Evolutionary conservation across 1,284 basidiomycete genomes (phyloP).

Genomic region (Boletus holoroseus): DNA sequence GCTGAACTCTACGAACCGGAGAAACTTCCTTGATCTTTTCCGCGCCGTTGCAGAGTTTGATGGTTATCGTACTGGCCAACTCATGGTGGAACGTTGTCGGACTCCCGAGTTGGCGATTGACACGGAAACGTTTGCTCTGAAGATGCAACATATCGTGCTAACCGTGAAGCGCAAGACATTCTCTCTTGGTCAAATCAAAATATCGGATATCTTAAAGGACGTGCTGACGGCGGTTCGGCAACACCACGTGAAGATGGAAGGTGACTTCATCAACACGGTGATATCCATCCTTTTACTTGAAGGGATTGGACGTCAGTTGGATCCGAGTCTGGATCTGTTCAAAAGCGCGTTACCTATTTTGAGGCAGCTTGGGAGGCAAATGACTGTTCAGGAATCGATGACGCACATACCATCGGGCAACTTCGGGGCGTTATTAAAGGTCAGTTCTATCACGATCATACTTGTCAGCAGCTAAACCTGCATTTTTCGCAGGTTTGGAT

Average conservation of each 20-base stretch:
- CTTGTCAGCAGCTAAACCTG: slow-evolving; percentile 2
- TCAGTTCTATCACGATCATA: slow-evolving; percentile 30
- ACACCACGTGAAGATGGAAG: slow-evolving; percentile 98
- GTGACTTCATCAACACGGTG: slow-evolving; percentile 97
- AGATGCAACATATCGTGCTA: slow-evolving; percentile 94
- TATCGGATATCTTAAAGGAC: slow-evolving; percentile 87
- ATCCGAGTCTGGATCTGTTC: slow-evolving; percentile 91
- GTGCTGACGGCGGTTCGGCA: slow-evolving; percentile 83
- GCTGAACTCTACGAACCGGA: slow-evolving; percentile 74
- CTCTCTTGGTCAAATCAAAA: slow-evolving; percentile 91
- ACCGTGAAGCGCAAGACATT: slow-evolving; percentile 96
- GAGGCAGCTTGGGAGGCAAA: slow-evolving; percentile 81
- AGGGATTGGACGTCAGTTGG: slow-evolving; percentile 92
- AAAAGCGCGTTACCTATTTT: slow-evolving; percentile 89
- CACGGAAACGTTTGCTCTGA: slow-evolving; percentile 90
- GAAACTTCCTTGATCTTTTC: slow-evolving; percentile 96
- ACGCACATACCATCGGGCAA: slow-evolving; percentile 60
- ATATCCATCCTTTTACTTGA: slow-evolving; percentile 91
- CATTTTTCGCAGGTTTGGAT: slow-evolving; percentile 67
- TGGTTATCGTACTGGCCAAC: slow-evolving; percentile 87
- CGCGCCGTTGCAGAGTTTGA: slow-evolving; percentile 94
- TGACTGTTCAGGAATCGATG: slow-evolving; percentile 74
- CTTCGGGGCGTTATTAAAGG: slow-evolving; percentile 81
- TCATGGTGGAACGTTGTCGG: slow-evolving; percentile 97
- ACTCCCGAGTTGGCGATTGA: slow-evolving; percentile 88